Conservation (phyloP, 2,329 filamentous ascomycete genomes). For the Neodidymelliopsis sp. region DNA sequence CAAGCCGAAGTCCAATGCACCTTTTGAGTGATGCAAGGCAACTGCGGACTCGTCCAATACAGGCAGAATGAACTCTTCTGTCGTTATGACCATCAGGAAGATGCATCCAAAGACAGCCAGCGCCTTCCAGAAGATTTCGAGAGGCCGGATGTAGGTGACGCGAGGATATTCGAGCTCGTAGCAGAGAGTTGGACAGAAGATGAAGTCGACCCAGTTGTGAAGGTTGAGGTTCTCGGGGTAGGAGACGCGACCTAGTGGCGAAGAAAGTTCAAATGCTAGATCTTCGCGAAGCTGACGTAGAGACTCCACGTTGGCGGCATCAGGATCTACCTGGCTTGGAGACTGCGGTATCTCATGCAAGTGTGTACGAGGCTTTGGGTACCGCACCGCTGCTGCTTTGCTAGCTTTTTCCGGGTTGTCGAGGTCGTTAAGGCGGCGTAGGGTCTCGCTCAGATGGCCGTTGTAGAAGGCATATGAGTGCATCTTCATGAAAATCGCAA, state of each 20-base stretch:
- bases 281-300: slow-evolving; percentile 79
- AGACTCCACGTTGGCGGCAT: slow-evolving; percentile 41
- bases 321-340: slow-evolving; percentile 56
- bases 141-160: slow-evolving; percentile 76
- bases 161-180: slow-evolving; percentile 98
- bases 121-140: slow-evolving; percentile 82
- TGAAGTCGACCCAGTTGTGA: slow-evolving; percentile 82
- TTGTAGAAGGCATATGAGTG: slow-evolving; percentile 99
- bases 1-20: slow-evolving; percentile 72
- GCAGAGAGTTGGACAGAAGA: slow-evolving; percentile 93
- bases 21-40: slow-evolving; percentile 57
- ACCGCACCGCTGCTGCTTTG: slow-evolving; percentile 75
- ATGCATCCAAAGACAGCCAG: slow-evolving; percentile 94
- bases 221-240: slow-evolving; percentile 89
- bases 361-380: slow-evolving; percentile 64
- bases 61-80: slow-evolving; percentile 94
- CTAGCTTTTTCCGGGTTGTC: slow-evolving; percentile 77
- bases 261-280: slow-evolving; percentile 88
- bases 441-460: slow-evolving; percentile 87
- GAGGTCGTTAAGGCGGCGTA: slow-evolving; percentile 79
- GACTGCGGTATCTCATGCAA: slow-evolving; percentile 59
- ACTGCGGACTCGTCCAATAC: slow-evolving; percentile 78
- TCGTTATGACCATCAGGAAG: slow-evolving; percentile 88
- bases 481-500: slow-evolving; percentile 98
- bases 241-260: slow-evolving; percentile 85